Base-by-base conservation (phyloP, 2,329 filamentous ascomycete genomes). In the Clarireedia monteithiana region DNA sequence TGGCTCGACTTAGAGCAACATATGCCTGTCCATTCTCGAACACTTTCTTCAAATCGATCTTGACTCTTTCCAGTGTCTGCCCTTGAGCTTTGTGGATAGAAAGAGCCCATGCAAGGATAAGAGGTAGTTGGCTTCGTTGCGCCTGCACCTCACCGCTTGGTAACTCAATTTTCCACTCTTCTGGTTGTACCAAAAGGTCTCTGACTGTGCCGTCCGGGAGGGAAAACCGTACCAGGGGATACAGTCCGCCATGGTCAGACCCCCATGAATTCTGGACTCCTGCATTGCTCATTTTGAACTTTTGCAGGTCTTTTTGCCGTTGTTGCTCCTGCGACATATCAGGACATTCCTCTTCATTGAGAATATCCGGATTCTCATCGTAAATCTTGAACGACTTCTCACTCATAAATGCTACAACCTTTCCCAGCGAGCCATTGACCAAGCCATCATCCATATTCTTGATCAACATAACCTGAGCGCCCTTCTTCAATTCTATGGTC, bases 21-120 rank as follows among this genome's bases (percentile, higher is more conserved):
- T 99, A 99, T 5, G 94, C 94, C 71, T 99, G 94, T 0, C 94
- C 94, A 71, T 96, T 96, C 70, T 99, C 94, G 65, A 99, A 99
- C 1, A 96, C 89, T 59, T 83, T 87, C 30, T 90, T 88, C 0
- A 99, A 77, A 68, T 99, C 91, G 26, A 99, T 94, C 68, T 95
- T 95, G 58, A 99, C 94, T 50, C 92, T 81, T 67, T 95, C 91
- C 20, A 70, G 62, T 1, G 92, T 97, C 70, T 97, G 92, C 1
- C 92, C 92, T 69, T 97, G 92, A 0, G 94, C 94, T 73, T 99
- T 99, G 76, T 99, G 94, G 58, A 99, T 99, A 1, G 91, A 96
- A 20, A 99, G 74, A 2, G 94, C 94, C 94, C 94, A 99, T 0
- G 94, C 94, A 30, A 99, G 78, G 60, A 99, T 97, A 50, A 99